Base-by-base conservation (phyloP, 371 early-diverging fungal species). In the Apophysomyces elegans region DNA sequence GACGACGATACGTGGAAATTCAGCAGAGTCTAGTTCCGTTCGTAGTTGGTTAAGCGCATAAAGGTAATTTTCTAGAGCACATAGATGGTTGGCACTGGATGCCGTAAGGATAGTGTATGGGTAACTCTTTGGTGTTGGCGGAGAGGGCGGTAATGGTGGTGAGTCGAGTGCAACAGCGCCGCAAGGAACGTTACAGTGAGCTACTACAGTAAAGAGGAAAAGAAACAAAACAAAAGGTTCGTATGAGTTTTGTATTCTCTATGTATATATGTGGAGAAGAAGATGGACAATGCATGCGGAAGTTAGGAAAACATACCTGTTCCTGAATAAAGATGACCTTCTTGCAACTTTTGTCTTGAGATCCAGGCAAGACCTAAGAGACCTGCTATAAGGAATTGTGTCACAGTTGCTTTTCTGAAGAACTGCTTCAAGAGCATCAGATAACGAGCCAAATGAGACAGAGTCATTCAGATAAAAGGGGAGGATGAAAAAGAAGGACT, bases 41-140 rank as follows among this genome's bases (percentile, higher is more conserved):
- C 80, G 74, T 2, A 87, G 62, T 12, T 74, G 73, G 43, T 83
- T 63, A 12, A 83, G 63, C 1, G 82, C 78, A 32, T 89, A 89
- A 11, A 89, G 65, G 67, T 83, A 89, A 64, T 75, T 79, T 65
- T 86, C 87, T 41, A 89, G 71, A 2, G 87, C 81, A 47, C 89
- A 89, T 39, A 87, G 73, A 58, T 89, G 89, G 47, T 89, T 87
- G 8, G 82, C 74, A 46, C 86, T 86, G 18, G 88, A 86, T 0
- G 83, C 89, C 0, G 89, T 87, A 37, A 86, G 78, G 21, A 89
- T 87, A 2, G 88, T 89, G 60, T 75, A 84, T 9, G 81, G 81
- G 47, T 64, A 78, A 32, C 37, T 12, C 26, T 45, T 63, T 39
- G 13, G 38, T 58, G 58, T 6, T 43, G 16, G 21, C 58, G 21